Evolutionary conservation across 2,329 filamentous ascomycete genomes (phyloP).

Genomic region (Cercospora zeae-maydis): DNA sequence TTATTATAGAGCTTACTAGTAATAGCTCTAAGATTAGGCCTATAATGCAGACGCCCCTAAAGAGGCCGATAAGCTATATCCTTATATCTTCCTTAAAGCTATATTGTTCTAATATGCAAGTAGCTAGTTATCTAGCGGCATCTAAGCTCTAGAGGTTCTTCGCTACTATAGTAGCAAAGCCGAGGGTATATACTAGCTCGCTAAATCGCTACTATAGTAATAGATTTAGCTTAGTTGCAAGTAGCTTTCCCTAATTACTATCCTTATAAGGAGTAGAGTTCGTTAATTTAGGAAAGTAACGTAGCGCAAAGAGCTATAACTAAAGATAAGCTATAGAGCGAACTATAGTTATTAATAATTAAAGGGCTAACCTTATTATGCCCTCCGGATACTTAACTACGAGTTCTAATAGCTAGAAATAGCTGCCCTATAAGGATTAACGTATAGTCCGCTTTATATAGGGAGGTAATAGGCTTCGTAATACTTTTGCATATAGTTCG

Average conservation of each 20-base stretch:
- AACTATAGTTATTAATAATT: neutral
- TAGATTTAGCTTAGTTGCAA: constrained; percentile 10
- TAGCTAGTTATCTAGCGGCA: neutral
- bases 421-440: constrained; percentile 6
- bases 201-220: constrained; percentile 8
- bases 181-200: neutral
- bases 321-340: constrained; percentile 10
- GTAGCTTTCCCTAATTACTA: constrained; percentile 8
- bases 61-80: neutral
- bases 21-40: neutral
- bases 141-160: neutral
- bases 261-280: constrained; percentile 14
- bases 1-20: neutral
- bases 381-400: constrained; percentile 10
- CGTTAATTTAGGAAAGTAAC: constrained; percentile 14
- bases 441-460: constrained; percentile 2
- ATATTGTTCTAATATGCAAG: neutral
- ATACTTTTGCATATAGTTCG: constrained; percentile 19
- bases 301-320: constrained; percentile 20
- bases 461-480: constrained; percentile 12
- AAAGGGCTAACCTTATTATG: constrained; percentile 7
- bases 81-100: neutral
- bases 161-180: constrained; percentile 2
- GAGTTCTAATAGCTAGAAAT: constrained; percentile 1
- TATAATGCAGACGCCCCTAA: neutral